Conservation (phyloP, 78 protist genomes). For the Dictyostelium purpureum region DNA sequence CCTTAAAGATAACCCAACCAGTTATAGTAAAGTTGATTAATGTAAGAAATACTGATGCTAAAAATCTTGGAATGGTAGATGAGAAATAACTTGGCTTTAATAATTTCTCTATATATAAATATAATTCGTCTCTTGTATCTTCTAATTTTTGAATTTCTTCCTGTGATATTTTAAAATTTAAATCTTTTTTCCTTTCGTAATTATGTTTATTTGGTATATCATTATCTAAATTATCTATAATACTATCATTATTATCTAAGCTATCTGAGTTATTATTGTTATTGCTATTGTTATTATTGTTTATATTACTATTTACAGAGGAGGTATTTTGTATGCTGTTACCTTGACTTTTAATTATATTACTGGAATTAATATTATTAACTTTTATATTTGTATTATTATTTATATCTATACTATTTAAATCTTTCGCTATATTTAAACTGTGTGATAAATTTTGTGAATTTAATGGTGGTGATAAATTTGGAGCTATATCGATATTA, state of each 20-base stretch:
- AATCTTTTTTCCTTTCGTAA: not conserved
- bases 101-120: not conserved
- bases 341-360: no score
- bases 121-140: not conserved
- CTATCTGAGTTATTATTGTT: not conserved
- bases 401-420: not conserved
- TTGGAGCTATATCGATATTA: not conserved
- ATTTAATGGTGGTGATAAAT: not conserved
- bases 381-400: not conserved
- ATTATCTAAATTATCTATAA: not conserved
- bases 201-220: not conserved
- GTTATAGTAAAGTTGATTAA: slow-evolving; percentile 36
- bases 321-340: not conserved
- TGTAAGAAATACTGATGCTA: slow-evolving; percentile 17
- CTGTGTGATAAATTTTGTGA: not conserved
- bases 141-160: not conserved
- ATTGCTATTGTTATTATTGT: not conserved
- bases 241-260: not conserved
- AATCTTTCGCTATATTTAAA: not conserved
- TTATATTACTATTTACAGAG: not conserved
- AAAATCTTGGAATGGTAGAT: not conserved
- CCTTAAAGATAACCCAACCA: slow-evolving; percentile 53
- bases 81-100: slow-evolving; percentile 8
- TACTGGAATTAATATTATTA: no score
- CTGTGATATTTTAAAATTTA: not conserved